phyloP scores from a whole-genome alignment of 352 stramenopile species.

The Phytophthora hybrid region DNA sequence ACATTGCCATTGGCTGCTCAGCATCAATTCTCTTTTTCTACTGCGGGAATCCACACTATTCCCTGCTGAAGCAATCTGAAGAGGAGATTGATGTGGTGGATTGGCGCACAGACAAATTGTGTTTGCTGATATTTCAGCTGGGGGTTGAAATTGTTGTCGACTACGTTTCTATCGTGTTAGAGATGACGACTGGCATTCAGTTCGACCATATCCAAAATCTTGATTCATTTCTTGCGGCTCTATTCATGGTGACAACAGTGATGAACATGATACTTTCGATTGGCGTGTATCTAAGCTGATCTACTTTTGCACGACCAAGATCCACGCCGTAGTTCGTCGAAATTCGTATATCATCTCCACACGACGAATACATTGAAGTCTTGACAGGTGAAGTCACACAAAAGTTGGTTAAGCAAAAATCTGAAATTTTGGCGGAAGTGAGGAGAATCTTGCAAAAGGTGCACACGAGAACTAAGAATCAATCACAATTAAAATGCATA shows the following conservation, averaged over 20 bases:
- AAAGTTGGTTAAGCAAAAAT: no score
- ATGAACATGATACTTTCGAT: slow-evolving; percentile 42
- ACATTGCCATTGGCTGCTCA: slow-evolving; percentile 8
- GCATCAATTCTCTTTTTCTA: slow-evolving; percentile 13
- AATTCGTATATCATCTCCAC: no score
- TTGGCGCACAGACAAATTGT: slow-evolving; percentile 9
- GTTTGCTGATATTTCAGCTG: slow-evolving; percentile 21
- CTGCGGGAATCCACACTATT: not conserved
- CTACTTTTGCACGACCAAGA: not conserved
- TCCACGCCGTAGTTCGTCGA: no score
- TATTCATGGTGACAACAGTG: slow-evolving; percentile 39
- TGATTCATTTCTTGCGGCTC: slow-evolving; percentile 28
- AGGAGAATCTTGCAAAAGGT: no score
- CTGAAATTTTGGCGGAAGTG: no score
- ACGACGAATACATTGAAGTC: no score
- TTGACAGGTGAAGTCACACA: no score
- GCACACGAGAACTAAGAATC: not conserved
- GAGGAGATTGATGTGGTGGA: not conserved
- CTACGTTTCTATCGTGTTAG: slow-evolving; percentile 9
- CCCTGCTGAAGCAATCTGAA: not conserved
- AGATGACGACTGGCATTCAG: slow-evolving; percentile 26
- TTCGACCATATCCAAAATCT: slow-evolving; percentile 25
- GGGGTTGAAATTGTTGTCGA: slow-evolving; percentile 24
- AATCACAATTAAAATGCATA: not conserved
- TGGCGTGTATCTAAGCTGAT: slow-evolving; percentile 35